Percentiles rank a stretch among this genome's conserved stretches.
Conservation (phyloP, 495 filamentous ascomycete genomes). For the Geoglossum glabrum region DNA sequence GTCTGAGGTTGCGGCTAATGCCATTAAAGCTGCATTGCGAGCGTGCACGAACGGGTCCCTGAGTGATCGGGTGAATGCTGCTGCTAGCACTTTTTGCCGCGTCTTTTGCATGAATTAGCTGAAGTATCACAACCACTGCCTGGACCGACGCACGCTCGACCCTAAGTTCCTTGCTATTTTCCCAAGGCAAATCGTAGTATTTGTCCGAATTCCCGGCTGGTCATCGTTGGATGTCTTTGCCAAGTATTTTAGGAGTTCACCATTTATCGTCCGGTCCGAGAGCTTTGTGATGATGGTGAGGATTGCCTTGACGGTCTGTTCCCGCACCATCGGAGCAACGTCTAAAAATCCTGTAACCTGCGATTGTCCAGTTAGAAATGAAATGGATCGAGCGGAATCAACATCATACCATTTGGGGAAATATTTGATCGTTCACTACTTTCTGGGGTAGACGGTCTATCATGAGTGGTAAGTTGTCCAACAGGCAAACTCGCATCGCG, state of each 20-base stretch:
- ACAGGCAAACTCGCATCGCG: slow-evolving; percentile 73
- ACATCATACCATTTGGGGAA: slow-evolving; percentile 58
- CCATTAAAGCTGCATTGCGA: slow-evolving; percentile 69
- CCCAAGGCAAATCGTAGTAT: slow-evolving; percentile 91
- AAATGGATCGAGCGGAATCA: neutral
- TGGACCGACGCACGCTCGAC: slow-evolving; percentile 28
- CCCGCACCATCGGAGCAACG: slow-evolving; percentile 71
- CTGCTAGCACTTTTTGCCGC: slow-evolving; percentile 73
- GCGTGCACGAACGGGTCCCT: slow-evolving; percentile 90
- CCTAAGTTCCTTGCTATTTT: slow-evolving; percentile 86
- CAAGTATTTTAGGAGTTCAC: slow-evolving; percentile 73
- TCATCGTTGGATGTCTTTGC: slow-evolving; percentile 96
- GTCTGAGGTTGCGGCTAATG: slow-evolving; percentile 65
- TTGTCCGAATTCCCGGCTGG: slow-evolving; percentile 90
- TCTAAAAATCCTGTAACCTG: slow-evolving; percentile 85
- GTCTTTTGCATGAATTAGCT: slow-evolving; percentile 24
- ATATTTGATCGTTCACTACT: slow-evolving; percentile 88
- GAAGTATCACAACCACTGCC: neutral
- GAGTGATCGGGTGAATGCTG: slow-evolving; percentile 74
- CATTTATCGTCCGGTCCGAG: slow-evolving; percentile 80
- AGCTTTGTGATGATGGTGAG: slow-evolving; percentile 70
- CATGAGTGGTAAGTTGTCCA: slow-evolving; percentile 80
- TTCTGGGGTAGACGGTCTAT: slow-evolving; percentile 80
- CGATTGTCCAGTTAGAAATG: slow-evolving; percentile 6
- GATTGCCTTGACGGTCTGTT: slow-evolving; percentile 88